Conservation (phyloP, 148 eudicot genomes). For the Vaccinium macrocarpon region DNA sequence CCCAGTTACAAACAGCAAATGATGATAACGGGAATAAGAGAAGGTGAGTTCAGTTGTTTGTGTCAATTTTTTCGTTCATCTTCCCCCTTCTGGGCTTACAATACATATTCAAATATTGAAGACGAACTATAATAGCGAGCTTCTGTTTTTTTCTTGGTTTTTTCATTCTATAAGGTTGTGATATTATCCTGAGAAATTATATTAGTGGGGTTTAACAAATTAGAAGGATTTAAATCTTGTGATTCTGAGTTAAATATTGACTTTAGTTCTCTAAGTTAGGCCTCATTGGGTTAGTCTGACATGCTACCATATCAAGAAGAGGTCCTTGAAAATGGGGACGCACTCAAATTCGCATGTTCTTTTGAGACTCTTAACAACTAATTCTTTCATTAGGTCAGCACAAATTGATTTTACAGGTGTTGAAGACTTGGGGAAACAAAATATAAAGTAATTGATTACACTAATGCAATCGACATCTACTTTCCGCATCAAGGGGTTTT, state of each 20-base stretch:
- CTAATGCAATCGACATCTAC: too few species aligned
- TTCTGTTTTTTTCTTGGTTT: background rate
- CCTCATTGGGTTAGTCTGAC: background rate
- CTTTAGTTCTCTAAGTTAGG: background rate
- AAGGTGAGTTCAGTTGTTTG: constrained; percentile 34
- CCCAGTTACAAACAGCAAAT: constrained; percentile 77
- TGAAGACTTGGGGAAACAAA: too few species aligned
- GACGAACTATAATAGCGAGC: background rate
- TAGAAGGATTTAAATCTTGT: background rate
- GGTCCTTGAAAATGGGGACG: too few species aligned
- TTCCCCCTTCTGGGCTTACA: background rate
- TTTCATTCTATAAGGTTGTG: background rate
- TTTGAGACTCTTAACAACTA: too few species aligned
- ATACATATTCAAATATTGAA: background rate
- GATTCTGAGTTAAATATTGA: background rate
- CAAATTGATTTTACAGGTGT: too few species aligned
- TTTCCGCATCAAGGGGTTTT: too few species aligned
- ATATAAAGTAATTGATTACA: too few species aligned
- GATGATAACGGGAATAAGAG: constrained; percentile 69
- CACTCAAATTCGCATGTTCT: too few species aligned
- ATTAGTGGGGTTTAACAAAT: background rate
- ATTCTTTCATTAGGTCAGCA: too few species aligned
- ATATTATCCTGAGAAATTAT: background rate
- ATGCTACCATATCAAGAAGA: background rate
- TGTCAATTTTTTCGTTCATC: background rate